Evolutionary conservation across 768 basidiomycete species (phyloP).

Genomic region (Naganishia kalamii): DNA sequence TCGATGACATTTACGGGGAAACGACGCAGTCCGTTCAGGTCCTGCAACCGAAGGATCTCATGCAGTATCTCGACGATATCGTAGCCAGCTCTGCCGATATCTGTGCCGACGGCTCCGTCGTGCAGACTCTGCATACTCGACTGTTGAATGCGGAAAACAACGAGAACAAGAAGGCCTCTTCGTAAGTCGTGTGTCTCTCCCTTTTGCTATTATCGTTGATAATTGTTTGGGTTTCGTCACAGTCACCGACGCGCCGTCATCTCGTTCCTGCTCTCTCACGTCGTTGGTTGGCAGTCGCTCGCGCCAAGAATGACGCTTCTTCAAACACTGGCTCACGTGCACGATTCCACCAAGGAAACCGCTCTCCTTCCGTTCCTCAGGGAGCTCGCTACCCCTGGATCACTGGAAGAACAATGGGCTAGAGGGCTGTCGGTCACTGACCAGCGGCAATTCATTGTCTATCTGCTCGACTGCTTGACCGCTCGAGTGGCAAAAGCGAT

Average conservation of each 20-base stretch:
- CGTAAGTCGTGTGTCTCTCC: neutral
- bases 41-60: slow-evolving; percentile 16
- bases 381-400: neutral
- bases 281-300: slow-evolving; percentile 55
- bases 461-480: slow-evolving; percentile 2
- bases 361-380: slow-evolving; percentile 15
- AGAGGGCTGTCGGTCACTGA: neutral
- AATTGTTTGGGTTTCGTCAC: no score
- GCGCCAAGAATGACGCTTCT: slow-evolving; percentile 57
- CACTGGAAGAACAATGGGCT: neutral
- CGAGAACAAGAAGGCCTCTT: slow-evolving; percentile 56
- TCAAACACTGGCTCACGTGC: slow-evolving; percentile 50
- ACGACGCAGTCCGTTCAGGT: slow-evolving; percentile 21
- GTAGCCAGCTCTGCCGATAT: slow-evolving; percentile 22
- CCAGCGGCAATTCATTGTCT: neutral
- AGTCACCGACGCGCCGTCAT: slow-evolving; percentile 60
- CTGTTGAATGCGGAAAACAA: slow-evolving; percentile 51
- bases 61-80: slow-evolving; percentile 55
- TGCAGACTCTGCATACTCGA: slow-evolving; percentile 59
- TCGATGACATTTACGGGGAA: slow-evolving; percentile 44
- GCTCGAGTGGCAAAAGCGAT: slow-evolving; percentile 2
- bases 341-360: slow-evolving; percentile 53
- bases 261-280: slow-evolving; percentile 74
- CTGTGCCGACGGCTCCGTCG: slow-evolving; percentile 51
- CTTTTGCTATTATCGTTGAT: neutral